Conservation (phyloP, 495 filamentous ascomycete species). For the Annulohypoxylon moriforme region DNA sequence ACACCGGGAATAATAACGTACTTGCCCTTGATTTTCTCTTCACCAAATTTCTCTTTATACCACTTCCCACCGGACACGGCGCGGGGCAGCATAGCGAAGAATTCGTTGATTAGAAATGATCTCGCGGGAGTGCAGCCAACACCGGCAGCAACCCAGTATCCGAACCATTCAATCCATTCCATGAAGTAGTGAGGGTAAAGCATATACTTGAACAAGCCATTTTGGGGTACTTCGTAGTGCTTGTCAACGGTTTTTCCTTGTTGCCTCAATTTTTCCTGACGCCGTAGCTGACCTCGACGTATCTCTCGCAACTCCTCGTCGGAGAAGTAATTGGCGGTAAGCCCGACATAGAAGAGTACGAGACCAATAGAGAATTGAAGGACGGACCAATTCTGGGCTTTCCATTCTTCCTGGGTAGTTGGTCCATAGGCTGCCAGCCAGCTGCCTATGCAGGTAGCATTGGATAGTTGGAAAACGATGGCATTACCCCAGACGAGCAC, state of each 20-base stretch:
- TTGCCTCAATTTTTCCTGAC: slow-evolving; percentile 55
- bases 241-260: slow-evolving; percentile 71
- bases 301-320: slow-evolving; percentile 84
- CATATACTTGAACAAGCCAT: slow-evolving; percentile 82
- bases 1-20: slow-evolving; percentile 88
- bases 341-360: slow-evolving; percentile 67
- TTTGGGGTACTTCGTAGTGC: slow-evolving; percentile 86
- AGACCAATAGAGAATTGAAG: slow-evolving; percentile 60
- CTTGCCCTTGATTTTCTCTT: slow-evolving; percentile 75
- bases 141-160: slow-evolving; percentile 79
- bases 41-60: slow-evolving; percentile 90
- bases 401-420: slow-evolving; percentile 68
- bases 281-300: slow-evolving; percentile 67
- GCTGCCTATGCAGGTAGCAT: slow-evolving; percentile 77
- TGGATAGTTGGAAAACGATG: slow-evolving; percentile 78
- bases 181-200: slow-evolving; percentile 93
- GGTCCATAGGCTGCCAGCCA: slow-evolving; percentile 86
- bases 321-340: slow-evolving; percentile 84
- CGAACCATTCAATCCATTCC: slow-evolving; percentile 96
- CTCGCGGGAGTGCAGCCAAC: slow-evolving; percentile 76
- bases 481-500: slow-evolving; percentile 69
- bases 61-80: slow-evolving; percentile 84
- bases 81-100: slow-evolving; percentile 89
- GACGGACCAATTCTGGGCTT: slow-evolving; percentile 54
- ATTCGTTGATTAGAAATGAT: slow-evolving; percentile 85